These are phyloP conservation scores for Fusarium armeniacum DNA, from an alignment of 2,329 filamentous ascomycete genomes.

Conservation along the genomic window DNA sequence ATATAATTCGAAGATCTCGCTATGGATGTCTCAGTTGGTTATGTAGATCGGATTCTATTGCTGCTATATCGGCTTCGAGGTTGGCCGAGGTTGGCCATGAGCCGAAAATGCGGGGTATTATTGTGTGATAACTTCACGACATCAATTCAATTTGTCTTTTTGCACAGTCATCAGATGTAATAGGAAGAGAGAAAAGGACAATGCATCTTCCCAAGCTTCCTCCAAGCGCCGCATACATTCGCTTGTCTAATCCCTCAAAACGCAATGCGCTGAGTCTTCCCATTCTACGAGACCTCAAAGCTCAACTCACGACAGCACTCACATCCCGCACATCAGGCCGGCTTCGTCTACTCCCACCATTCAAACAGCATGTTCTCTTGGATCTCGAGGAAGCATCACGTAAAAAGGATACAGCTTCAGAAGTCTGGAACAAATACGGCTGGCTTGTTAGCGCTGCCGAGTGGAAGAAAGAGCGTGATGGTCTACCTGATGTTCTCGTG, in stretches of 20 bases:
- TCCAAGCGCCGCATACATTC: constrained; percentile 35
- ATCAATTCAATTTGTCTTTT: not conserved
- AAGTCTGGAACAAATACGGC: constrained; percentile 33
- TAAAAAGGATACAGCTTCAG: not conserved
- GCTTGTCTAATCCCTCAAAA: constrained; percentile 36
- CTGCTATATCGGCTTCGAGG: not conserved
- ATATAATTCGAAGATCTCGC: not conserved
- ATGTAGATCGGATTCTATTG: not conserved
- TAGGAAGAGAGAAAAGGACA: not conserved
- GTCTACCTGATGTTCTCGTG: constrained; percentile 42
- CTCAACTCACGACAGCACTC: constrained; percentile 36
- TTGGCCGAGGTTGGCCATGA: not conserved
- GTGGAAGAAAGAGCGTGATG: constrained; percentile 42
- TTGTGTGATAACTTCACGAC: not conserved
- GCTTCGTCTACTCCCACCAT: constrained; percentile 35
- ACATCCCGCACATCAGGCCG: constrained; percentile 22
- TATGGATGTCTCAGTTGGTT: not conserved
- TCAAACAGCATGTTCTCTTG: constrained; percentile 16
- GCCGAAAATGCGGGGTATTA: constrained; percentile 4
- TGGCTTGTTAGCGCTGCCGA: constrained; percentile 43
- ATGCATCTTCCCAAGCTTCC: constrained; percentile 45
- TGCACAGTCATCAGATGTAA: not conserved
- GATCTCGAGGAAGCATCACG: constrained; percentile 19
- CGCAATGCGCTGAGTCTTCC: constrained; percentile 46
- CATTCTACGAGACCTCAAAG: constrained; percentile 38